A percentile compares a stretch with the other conserved stretches of the same genome.
Conservation (phyloP, 169 alveolate genomes). For the Plasmodium inui region DNA sequence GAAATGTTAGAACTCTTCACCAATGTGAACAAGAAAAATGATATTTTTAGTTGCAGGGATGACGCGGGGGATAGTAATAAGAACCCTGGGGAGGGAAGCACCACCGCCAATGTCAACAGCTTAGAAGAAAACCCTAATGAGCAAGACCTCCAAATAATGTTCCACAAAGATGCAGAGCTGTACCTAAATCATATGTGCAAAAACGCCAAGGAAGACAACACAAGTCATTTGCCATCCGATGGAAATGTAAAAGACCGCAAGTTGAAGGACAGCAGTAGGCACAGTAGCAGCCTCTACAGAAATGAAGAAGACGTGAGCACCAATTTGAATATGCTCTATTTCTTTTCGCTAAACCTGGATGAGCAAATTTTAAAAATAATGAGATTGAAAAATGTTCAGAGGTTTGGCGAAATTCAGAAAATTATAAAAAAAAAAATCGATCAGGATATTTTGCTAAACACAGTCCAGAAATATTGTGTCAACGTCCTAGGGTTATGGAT, state of each 20-base stretch:
- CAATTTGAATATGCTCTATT: conserved; percentile 56
- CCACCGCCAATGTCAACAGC: background rate
- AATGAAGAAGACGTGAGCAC: conserved; percentile 26
- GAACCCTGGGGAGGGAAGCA: background rate
- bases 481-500: conserved; percentile 68
- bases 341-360: conserved; percentile 62
- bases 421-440: conserved; percentile 43
- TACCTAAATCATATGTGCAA: conserved; percentile 49
- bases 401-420: conserved; percentile 41
- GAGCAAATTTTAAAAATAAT: conserved; percentile 62
- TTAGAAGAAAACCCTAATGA: background rate
- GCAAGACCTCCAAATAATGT: conserved; percentile 17
- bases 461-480: conserved; percentile 59
- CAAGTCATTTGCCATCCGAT: background rate
- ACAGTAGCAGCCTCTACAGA: background rate
- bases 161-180: conserved; percentile 49
- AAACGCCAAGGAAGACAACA: conserved; percentile 15
- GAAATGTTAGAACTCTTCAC: conserved; percentile 58
- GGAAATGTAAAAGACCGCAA: conserved; percentile 4
- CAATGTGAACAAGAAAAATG: background rate
- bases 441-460: conserved; percentile 6
- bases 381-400: conserved; percentile 71
- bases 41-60: background rate
- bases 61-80: background rate
- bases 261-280: background rate